Conservation (phyloP, 225 moss, liverwort and hornwort genomes). For the Takakia lepidozioides region DNA sequence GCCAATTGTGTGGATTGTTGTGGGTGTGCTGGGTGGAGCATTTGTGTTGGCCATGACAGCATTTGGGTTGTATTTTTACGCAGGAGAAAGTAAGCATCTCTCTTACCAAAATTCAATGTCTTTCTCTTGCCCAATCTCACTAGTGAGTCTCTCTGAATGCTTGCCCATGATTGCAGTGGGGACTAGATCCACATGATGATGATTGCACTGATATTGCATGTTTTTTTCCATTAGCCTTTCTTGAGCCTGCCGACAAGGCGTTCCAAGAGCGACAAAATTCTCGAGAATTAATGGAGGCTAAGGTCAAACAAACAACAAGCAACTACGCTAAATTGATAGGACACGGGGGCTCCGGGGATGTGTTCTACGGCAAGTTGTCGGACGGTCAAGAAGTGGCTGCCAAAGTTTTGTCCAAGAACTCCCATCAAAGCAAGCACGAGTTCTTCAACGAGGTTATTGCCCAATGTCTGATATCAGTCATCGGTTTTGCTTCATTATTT, state of each 20-base stretch:
- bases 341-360: conserved; percentile 10
- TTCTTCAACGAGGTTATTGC: conserved; percentile 14
- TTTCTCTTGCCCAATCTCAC: too few species aligned
- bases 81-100: conserved; percentile 25
- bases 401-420: conserved; percentile 1
- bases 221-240: background rate
- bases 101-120: background rate
- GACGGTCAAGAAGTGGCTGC: conserved; percentile 11
- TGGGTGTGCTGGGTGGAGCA: conserved; percentile 20
- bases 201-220: too few species aligned
- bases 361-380: conserved; percentile 7
- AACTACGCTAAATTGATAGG: conserved; percentile 3
- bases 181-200: too few species aligned
- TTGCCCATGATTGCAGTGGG: too few species aligned
- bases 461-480: too few species aligned
- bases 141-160: too few species aligned
- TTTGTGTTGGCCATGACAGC: conserved; percentile 10
- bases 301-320: too few species aligned
- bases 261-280: too few species aligned
- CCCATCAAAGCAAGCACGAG: conserved; percentile 5
- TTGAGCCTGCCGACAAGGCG: too few species aligned
- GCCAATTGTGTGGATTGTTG: conserved; percentile 14
- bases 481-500: too few species aligned
- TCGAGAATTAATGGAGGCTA: too few species aligned
- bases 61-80: conserved; percentile 18